Conservation (phyloP, 2,329 filamentous ascomycete genomes). For the Zasmidium cellare region DNA sequence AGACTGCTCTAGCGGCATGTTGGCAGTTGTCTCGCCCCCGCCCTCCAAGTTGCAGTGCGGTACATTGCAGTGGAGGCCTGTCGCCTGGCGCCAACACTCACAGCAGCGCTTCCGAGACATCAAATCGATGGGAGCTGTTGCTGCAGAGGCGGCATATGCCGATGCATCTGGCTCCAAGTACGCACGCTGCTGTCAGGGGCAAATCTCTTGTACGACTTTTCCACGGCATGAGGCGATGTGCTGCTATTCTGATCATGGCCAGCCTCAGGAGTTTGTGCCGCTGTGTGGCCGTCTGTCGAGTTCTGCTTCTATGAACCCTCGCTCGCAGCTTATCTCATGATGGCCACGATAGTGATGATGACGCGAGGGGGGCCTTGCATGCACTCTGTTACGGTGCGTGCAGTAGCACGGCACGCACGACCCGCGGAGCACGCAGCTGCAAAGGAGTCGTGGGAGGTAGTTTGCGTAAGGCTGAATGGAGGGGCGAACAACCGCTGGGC, state of each 20-base stretch:
- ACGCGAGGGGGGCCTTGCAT: not conserved
- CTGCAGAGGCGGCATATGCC: too few relatives aligned
- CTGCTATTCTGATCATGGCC: not conserved
- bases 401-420: not conserved
- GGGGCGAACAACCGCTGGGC: too few relatives aligned
- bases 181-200: not conserved
- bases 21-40: not conserved
- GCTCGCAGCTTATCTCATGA: not conserved
- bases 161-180: not conserved
- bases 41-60: not conserved
- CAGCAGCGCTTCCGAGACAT: too few relatives aligned
- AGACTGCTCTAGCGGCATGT: not conserved
- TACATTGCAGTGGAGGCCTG: too few relatives aligned
- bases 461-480: not conserved
- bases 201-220: not conserved
- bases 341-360: not conserved
- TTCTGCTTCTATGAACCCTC: not conserved
- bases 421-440: not conserved
- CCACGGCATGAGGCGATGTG: not conserved
- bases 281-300: not conserved
- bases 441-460: not conserved
- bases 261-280: not conserved
- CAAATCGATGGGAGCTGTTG: too few relatives aligned
- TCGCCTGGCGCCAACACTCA: not conserved
- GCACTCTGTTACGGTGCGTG: not conserved